A percentile compares a stretch with the other conserved stretches of the same genome.
phyloP scores from a whole-genome alignment of 208 protist species.

The Lotmaria passim region DNA sequence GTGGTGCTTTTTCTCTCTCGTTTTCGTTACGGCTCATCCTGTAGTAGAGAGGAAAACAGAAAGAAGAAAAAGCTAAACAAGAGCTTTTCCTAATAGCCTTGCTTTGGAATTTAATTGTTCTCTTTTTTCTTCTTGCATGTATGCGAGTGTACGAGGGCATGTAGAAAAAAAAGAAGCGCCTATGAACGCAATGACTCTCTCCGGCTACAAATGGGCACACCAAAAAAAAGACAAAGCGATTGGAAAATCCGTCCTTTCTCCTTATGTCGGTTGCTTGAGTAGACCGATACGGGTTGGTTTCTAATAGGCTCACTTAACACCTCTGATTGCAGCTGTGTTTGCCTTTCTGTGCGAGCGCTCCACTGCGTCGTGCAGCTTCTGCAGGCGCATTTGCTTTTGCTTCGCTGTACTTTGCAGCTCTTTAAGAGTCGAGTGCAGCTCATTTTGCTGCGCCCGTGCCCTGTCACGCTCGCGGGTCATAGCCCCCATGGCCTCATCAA shows the following conservation, averaged over 20 bases:
- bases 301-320: constrained; percentile 12
- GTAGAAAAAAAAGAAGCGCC: neutral
- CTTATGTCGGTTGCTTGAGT: no score
- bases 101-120: no score
- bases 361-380: constrained; percentile 38
- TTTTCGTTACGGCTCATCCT: no score
- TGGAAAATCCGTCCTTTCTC: no score
- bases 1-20: no score
- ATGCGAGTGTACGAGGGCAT: neutral
- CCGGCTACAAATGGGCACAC: neutral
- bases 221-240: constrained; percentile 8
- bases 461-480: constrained; percentile 34
- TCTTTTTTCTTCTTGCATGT: no score
- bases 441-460: constrained; percentile 28
- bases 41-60: no score
- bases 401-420: constrained; percentile 33
- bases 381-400: constrained; percentile 49
- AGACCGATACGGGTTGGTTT: no score
- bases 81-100: no score
- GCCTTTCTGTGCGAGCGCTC: constrained; percentile 27
- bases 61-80: no score
- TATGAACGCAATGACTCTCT: neutral
- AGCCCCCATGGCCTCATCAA: constrained; percentile 33
- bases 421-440: constrained; percentile 29
- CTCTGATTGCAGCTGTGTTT: constrained; percentile 11